These are phyloP conservation scores for Annulohypoxylon bovei DNA, from an alignment of 495 filamentous ascomycete species.

Conservation along the genomic window DNA sequence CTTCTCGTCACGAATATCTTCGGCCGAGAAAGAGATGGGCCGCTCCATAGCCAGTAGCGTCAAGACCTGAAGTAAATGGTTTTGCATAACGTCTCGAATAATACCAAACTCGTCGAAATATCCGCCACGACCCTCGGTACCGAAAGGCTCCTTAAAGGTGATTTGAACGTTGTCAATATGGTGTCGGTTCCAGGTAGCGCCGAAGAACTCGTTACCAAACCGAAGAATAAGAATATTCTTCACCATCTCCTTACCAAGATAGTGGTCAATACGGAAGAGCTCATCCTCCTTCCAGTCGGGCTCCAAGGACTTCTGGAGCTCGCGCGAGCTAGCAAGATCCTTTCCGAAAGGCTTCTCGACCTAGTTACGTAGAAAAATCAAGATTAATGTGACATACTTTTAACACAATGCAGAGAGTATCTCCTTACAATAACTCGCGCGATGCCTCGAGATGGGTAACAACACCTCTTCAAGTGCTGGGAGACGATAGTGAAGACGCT, in stretches of 20 bases:
- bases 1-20: constrained; percentile 99
- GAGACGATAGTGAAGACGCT: constrained; percentile 98
- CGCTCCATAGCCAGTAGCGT: constrained; percentile 98
- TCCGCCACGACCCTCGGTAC: constrained; percentile 97
- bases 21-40: constrained; percentile 96
- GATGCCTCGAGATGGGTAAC: constrained; percentile 90
- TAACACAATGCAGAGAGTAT: not conserved
- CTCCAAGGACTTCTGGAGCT: constrained; percentile 92
- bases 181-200: constrained; percentile 98
- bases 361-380: constrained; percentile 56
- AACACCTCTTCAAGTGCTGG: constrained; percentile 94
- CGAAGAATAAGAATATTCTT: constrained; percentile 99
- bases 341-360: constrained; percentile 99
- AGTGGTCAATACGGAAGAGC: constrained; percentile 99
- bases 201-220: constrained; percentile 99
- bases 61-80: constrained; percentile 94
- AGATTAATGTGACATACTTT: constrained; percentile 7
- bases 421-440: constrained; percentile 87
- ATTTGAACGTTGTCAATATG: constrained; percentile 99
- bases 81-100: constrained; percentile 98
- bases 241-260: constrained; percentile 99
- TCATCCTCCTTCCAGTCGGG: constrained; percentile 99
- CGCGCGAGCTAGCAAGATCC: constrained; percentile 91
- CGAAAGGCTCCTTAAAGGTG: constrained; percentile 99
- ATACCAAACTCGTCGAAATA: constrained; percentile 99